Base-by-base conservation (phyloP, 306 rosid species). In the Quercus bicolor region DNA sequence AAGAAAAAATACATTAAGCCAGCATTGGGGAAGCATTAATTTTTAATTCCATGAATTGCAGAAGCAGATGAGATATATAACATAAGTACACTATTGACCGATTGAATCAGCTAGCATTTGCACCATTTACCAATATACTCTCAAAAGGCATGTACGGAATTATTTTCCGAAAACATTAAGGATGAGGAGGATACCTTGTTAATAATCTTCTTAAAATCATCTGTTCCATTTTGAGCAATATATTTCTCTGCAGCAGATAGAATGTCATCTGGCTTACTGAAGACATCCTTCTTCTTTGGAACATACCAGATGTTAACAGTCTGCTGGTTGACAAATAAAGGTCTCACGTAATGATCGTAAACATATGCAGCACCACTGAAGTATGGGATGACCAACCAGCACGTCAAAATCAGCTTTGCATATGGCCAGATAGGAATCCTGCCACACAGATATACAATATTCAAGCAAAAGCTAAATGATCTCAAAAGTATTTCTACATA, bases 341-440 rank as follows among this genome's bases (percentile, higher is more conserved):
- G 93, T 80, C 99, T 86, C 72, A 93, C 97, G 54, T 87, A 90
- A 75, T 93, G 96, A 62, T 96, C 99, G 11, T 96, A 96, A 40
- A 96, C 96, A 60, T 88, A 93, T 55, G 99, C 96, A 59, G 99
- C 98, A 33, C 99, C 99, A 23, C 89, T 89, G 66, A 93, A 93
- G 90, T 90, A 89, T 11, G 99, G 99, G 69, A 96, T 85, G 75
- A 91, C 99, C 94, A 96, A 83, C 99, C 99, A 96, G 85, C 92
- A 88, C 48, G 91, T 90, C 59, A 73, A 43, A 70, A 93, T 90
- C 82, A 96, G 87, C 92, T 90, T 96, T 48, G 92, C 94, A 86
- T 93, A 93, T 34, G 99, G 91, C 99, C 99, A 96, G 78, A 96
- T 79, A 5, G 97, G 99, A 78, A 96, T 82, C 99, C 99, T 96